phyloP scores from a whole-genome alignment of 2,329 filamentous ascomycete genomes.

The Laburnicola sp. region DNA sequence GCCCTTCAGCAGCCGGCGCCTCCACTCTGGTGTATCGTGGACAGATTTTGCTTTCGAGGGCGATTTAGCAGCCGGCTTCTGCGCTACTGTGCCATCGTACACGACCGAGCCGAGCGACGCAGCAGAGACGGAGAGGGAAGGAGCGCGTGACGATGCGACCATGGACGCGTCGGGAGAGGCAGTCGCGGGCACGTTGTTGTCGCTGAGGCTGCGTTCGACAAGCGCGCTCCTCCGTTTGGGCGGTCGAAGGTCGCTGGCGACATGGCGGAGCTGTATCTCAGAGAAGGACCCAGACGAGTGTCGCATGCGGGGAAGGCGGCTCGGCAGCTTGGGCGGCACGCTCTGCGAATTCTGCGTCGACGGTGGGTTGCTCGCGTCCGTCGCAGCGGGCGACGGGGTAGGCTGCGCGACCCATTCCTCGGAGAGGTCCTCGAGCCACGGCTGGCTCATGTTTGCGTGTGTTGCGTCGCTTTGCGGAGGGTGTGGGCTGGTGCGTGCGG shows the following conservation, averaged over 20 bases:
- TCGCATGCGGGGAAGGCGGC: conserved; percentile 45
- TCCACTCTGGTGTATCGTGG: conserved; percentile 83
- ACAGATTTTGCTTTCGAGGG: conserved; percentile 54
- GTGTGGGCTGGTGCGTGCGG: conserved; percentile 8
- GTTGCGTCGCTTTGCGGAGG: conserved; percentile 22
- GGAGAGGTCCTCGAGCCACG: conserved; percentile 80
- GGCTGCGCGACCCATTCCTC: conserved; percentile 76
- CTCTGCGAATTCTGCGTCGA: conserved; percentile 29
- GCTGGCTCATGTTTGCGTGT: conserved; percentile 51
- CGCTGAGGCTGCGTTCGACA: conserved; percentile 65
- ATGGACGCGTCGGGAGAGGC: conserved; percentile 32
- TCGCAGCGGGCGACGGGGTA: too few species aligned
- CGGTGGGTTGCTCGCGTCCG: conserved; percentile 19
- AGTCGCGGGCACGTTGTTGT: conserved; percentile 58
- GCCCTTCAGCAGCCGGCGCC: conserved; percentile 74
- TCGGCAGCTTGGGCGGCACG: conserved; percentile 39
- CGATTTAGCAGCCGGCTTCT: conserved; percentile 63
- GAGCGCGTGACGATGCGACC: conserved; percentile 21
- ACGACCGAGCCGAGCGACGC: conserved; percentile 57
- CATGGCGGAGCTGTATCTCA: conserved; percentile 39
- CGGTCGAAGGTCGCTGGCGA: conserved; percentile 50
- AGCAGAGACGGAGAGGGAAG: conserved; percentile 44
- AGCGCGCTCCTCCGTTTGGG: conserved; percentile 53
- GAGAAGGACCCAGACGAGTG: conserved; percentile 38
- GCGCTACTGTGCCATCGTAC: conserved; percentile 71